Base-by-base conservation (phyloP, 495 filamentous ascomycete species). In the Coniosporium apollinis region DNA sequence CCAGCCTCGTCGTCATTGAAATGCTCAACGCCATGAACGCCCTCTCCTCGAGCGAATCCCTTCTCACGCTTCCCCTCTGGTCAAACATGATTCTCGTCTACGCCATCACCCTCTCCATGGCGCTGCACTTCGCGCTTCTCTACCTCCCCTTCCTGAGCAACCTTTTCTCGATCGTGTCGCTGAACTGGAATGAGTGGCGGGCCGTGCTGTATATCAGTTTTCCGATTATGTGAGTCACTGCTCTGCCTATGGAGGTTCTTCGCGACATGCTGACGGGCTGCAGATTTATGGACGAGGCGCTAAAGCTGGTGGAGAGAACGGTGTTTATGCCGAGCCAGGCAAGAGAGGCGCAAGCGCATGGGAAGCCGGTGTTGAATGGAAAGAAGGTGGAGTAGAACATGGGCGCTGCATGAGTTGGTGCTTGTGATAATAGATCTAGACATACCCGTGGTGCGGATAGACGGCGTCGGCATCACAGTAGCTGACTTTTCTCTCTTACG, bases 21-120 rank as follows among this genome's bases (percentile, higher is more conserved):
- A 99, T 99, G 91, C 65, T 99, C 46, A 99, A 99, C 59, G 91
- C 91, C 39, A 93, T 99, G 82, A 99, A 99, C 54, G 89, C 89
- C 1, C 70, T 99, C 11, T 94, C 85, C 11, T 91, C 82, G 6
- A 87, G 81, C 58, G 91, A 96, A 57, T 92, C 82, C 4, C 76
- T 99, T 2, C 59, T 99, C 20, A 94, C 89, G 8, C 74, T 96
- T 42, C 85, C 84, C 13, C 61, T 99, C 18, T 91, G 83, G 86
- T 70, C 89, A 49, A 99, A 99, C 60, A 84, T 92, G 74, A 84
- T 89, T 67, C 69, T 99, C 6, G 77, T 99, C 37, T 94, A 92
- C 46, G 91, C 91, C 43, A 89, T 99, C 46, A 67, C 67, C 9
- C 58, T 99, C 37, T 93, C 84, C n/a, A 99, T 99, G 91, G 69